Evolutionary conservation across 2,329 filamentous ascomycete genomes (phyloP).

Genomic region (Microdochium bolleyi): DNA sequence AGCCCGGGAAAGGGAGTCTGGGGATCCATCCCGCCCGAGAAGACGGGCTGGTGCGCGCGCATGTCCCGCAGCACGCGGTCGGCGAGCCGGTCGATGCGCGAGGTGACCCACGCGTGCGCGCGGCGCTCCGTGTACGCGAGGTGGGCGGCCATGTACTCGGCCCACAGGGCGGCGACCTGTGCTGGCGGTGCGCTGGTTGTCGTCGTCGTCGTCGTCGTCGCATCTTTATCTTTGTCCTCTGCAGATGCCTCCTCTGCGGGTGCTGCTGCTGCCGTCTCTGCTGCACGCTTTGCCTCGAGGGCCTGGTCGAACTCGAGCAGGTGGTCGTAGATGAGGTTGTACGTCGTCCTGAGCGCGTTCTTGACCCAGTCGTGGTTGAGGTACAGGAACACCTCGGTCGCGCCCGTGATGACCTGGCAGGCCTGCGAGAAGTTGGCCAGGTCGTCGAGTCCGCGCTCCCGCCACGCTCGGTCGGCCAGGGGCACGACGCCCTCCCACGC

Average conservation of each 20-base stretch:
- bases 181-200: conserved; percentile 8
- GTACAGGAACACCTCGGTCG: conserved; percentile 17
- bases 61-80: conserved; percentile 1
- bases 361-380: conserved; percentile 12
- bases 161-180: conserved; percentile 6
- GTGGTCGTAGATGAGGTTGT: conserved; percentile 16
- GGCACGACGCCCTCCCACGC: conserved; percentile 19
- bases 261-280: background rate
- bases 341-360: conserved; percentile 12
- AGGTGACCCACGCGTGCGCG: conserved; percentile 16
- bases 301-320: conserved; percentile 15
- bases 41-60: background rate
- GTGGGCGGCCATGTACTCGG: conserved; percentile 13
- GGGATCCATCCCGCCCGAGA: too few relatives aligned
- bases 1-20: conserved; percentile 6
- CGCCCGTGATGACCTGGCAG: conserved; percentile 6
- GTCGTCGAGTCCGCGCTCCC: conserved; percentile 11
- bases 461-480: conserved; percentile 17
- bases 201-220: conserved; percentile 3
- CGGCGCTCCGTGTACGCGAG: conserved; percentile 10
- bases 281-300: background rate
- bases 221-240: background rate
- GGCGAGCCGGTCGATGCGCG: conserved; percentile 12
- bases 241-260: background rate
- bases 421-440: conserved; percentile 11